phyloP scores from a whole-genome alignment of 2,329 filamentous ascomycete genomes.

The Fusarium buxicola region DNA sequence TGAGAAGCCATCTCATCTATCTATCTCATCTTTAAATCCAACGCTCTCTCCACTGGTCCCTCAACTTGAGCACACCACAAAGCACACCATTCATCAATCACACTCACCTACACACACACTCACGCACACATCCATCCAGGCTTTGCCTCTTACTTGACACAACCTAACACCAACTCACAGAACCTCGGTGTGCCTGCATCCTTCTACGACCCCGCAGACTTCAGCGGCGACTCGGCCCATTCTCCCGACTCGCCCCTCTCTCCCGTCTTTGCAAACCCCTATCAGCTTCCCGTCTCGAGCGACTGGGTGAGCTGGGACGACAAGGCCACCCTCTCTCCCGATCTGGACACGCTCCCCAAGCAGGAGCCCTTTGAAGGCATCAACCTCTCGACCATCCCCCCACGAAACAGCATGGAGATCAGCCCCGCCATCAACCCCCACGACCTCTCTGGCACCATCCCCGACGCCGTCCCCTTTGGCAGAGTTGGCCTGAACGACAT shows the following conservation, averaged over 20 bases:
- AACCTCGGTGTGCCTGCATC: constrained; percentile 37
- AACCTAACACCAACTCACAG: constrained; percentile 38
- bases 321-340: constrained; percentile 45
- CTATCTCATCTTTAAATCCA: constrained; percentile 38
- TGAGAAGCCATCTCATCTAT: constrained; percentile 18
- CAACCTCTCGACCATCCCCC: constrained; percentile 43
- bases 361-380: constrained; percentile 46
- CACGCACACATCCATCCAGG: neutral
- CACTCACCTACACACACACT: neutral
- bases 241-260: constrained; percentile 46
- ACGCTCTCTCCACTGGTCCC: constrained; percentile 26
- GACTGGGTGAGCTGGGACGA: constrained; percentile 47
- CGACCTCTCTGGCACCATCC: constrained; percentile 43
- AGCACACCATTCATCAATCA: constrained; percentile 30
- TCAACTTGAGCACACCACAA: constrained; percentile 30
- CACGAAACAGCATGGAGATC: constrained; percentile 45
- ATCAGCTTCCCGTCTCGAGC: constrained; percentile 45
- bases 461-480: constrained; percentile 44
- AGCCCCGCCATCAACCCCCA: constrained; percentile 46
- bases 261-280: constrained; percentile 44
- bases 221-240: constrained; percentile 45
- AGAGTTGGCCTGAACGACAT: constrained; percentile 46
- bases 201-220: constrained; percentile 46
- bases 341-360: constrained; percentile 44
- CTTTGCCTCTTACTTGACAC: constrained; percentile 10